These are phyloP conservation scores for Capsicum baccatum DNA, from an alignment of 257 asterid species.

Conservation along the genomic window DNA sequence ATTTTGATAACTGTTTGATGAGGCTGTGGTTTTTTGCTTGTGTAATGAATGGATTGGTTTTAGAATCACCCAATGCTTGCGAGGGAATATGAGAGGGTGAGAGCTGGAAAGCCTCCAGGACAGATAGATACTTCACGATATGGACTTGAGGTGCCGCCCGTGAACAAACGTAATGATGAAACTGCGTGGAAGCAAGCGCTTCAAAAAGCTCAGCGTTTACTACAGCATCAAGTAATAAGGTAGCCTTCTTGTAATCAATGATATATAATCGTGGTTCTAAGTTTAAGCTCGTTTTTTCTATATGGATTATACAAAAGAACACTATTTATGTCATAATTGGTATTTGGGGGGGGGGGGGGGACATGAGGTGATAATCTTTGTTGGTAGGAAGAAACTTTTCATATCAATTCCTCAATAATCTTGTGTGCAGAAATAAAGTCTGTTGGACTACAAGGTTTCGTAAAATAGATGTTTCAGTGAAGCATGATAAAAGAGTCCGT, in stretches of 20 bases:
- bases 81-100: constrained; percentile 90
- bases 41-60: constrained; percentile 19
- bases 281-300: background rate
- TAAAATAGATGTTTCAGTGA: constrained; percentile 17
- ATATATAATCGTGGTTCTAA: constrained; percentile 8
- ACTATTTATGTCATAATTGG: background rate
- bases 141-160: constrained; percentile 79
- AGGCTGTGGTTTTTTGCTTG: background rate
- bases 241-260: background rate
- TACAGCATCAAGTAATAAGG: constrained; percentile 99
- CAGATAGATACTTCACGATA: constrained; percentile 88
- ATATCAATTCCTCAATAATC: background rate
- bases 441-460: background rate
- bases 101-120: constrained; percentile 95
- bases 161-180: constrained; percentile 87
- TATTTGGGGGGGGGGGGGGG: too few relatives aligned
- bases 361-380: background rate
- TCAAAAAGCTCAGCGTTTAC: constrained; percentile 84
- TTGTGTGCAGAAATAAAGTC: background rate
- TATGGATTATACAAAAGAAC: background rate
- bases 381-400: background rate
- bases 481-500: background rate
- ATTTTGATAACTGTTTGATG: constrained; percentile 4
- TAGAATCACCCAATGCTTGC: constrained; percentile 99
- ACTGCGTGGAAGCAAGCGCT: constrained; percentile 87